Base-by-base conservation (phyloP, 495 filamentous ascomycete genomes). In the Oidiodendron maius region DNA sequence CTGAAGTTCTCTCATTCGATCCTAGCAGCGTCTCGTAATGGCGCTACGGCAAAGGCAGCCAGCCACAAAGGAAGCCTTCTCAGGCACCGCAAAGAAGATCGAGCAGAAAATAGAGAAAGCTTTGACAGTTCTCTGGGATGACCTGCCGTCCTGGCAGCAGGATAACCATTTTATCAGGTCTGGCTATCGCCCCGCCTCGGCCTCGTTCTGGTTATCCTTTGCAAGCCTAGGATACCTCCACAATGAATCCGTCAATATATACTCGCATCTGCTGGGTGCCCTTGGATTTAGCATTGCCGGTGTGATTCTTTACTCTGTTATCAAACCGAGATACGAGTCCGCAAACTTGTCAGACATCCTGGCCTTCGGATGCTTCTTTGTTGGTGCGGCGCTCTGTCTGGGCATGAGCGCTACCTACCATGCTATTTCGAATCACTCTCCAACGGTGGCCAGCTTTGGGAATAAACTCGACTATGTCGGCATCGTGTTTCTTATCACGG, bases 241-340 rank as follows among this genome's bases (percentile, higher is more conserved):
- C 70, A 97, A 96, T 67, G 89, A 97, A 64, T 81, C 78, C n/a
- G 84, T 97, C 51, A 97, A 97, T 65, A 91, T 96, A 60, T 95
- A 90, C 67, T 81, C 86, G 2, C 91, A 97, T 65, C 76, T 96
- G 4, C 55, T 93, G 17, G 83, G 82, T 39, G 70, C 81, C 12
- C 40, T 82, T 4, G 25, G 61, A 16, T 76, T 79, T 48, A 51
- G 72, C 16, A 51, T 69, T 13, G 51, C 64, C 1, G 70, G 62
- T 0, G 50, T 53, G 21, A 30, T 68, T 26, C 63, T 84, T 4
- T 71, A 83, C 61, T 58, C 55, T 5, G 52, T 53, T 11, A 63
- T 89, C 25, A 67, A 66, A 22, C 82, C 86, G 12, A 82, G 88
- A 4, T 93, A 91, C 52, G 69, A 71, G 20, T 67, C 77, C 2